Conservation (phyloP, 129 eudicot species). For the Scalesia atractyloides region DNA sequence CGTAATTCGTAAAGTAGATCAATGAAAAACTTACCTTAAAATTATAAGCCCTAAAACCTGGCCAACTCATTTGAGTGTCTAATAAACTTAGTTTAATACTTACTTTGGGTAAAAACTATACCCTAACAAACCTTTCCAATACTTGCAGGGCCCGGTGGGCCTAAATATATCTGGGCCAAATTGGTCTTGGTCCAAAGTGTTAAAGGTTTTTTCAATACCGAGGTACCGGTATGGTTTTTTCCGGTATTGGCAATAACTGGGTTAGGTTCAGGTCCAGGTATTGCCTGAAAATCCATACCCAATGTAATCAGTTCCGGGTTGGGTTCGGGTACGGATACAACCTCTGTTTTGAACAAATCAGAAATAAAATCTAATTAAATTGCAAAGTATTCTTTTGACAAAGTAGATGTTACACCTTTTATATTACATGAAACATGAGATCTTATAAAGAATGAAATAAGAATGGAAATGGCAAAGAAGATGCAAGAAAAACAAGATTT, state of each 20-base stretch:
- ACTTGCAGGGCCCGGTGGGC: background rate
- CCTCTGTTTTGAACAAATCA: background rate
- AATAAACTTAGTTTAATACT: too few relatives aligned
- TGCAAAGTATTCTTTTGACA: constrained; percentile 28
- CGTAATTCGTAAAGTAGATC: background rate
- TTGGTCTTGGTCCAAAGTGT: background rate
- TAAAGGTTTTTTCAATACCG: background rate
- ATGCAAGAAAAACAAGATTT: constrained; percentile 5
- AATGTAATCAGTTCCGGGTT: too few relatives aligned
- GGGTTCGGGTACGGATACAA: background rate
- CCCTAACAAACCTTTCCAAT: too few relatives aligned
- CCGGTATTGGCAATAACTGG: too few relatives aligned
- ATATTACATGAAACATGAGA: constrained; percentile 25
- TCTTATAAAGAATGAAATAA: constrained; percentile 20
- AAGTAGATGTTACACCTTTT: constrained; percentile 38
- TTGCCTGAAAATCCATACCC: too few relatives aligned
- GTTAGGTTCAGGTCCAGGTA: too few relatives aligned
- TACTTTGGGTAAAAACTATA: too few relatives aligned
- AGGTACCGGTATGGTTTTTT: too few relatives aligned
- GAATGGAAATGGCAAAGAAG: background rate
- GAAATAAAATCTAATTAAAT: constrained; percentile 27
- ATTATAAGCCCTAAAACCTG: too few relatives aligned
- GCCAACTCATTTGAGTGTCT: too few relatives aligned
- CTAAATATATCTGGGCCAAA: background rate
- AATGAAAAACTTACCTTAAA: background rate